phyloP scores from a whole-genome alignment of 495 filamentous ascomycete species.

The Penicillium lagena region DNA sequence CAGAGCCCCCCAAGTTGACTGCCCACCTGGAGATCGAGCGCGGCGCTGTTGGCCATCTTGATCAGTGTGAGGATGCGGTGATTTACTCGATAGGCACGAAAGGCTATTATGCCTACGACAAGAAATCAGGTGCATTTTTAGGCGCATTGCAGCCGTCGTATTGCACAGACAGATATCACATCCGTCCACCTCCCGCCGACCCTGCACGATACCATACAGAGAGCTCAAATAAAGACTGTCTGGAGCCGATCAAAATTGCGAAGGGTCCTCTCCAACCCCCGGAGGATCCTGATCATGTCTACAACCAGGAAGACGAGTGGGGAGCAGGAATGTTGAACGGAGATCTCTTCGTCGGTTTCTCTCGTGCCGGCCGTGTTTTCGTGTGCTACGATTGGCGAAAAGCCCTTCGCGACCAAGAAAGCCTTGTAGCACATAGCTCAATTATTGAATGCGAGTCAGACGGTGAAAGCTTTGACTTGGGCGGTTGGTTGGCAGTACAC shows the following conservation, averaged over 20 bases:
- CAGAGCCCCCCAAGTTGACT: constrained; percentile 24
- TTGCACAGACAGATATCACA: constrained; percentile 25
- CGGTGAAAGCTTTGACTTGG: constrained; percentile 28
- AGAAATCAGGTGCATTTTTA: constrained; percentile 20
- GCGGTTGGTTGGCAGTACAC: constrained; percentile 33
- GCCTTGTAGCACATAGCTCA: constrained; percentile 16
- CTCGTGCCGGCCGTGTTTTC: constrained; percentile 31
- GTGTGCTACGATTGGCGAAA: constrained; percentile 34
- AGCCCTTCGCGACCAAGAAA: constrained; percentile 16
- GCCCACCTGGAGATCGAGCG: constrained; percentile 24
- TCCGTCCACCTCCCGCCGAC: constrained; percentile 14
- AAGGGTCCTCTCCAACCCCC: constrained; percentile 23
- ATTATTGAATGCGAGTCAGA: constrained; percentile 33
- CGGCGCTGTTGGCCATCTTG: constrained; percentile 30
- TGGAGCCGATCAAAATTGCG: constrained; percentile 18
- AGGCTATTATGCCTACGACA: constrained; percentile 30
- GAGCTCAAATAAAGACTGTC: constrained; percentile 11
- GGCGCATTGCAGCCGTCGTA: constrained; percentile 24
- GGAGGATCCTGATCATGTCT: constrained; percentile 18
- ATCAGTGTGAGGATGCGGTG: constrained; percentile 29
- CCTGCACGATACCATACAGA: constrained; percentile 7
- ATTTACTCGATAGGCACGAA: constrained; percentile 33
- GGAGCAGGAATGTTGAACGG: constrained; percentile 32
- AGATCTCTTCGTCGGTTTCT: constrained; percentile 32
- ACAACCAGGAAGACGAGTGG: constrained; percentile 30